Conservation (phyloP, 805 yeast species). For the Pichia exigua region DNA sequence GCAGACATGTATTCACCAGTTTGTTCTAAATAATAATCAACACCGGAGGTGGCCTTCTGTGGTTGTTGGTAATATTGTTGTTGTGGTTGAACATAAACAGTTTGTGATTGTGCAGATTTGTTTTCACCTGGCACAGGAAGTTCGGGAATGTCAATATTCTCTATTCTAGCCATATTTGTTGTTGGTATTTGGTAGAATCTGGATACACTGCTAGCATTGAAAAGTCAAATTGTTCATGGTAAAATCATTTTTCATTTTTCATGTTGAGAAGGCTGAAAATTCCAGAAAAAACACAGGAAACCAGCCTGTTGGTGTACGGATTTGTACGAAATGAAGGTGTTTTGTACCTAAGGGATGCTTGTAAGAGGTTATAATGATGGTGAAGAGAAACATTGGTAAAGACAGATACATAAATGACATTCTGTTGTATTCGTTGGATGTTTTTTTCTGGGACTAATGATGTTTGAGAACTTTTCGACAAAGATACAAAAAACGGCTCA, state of each 20-base stretch:
- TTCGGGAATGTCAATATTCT: slow-evolving; percentile 45
- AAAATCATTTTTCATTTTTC: neutral
- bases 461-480: too few species aligned
- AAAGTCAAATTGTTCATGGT: neutral
- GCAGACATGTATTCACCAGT: slow-evolving; percentile 52
- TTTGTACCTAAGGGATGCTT: neutral
- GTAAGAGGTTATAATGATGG: too few species aligned
- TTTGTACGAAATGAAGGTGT: neutral
- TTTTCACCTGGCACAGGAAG: slow-evolving; percentile 50
- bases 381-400: too few species aligned
- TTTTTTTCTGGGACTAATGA: too few species aligned
- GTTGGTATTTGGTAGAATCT: neutral
- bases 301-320: neutral
- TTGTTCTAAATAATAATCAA: slow-evolving; percentile 60
- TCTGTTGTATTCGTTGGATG: too few species aligned
- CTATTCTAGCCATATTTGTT: slow-evolving; percentile 20
- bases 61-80: slow-evolving; percentile 19
- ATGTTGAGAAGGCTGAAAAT: neutral
- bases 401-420: too few species aligned
- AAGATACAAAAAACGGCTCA: too few species aligned
- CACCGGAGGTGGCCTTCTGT: slow-evolving; percentile 26
- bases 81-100: slow-evolving; percentile 17
- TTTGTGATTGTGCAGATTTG: slow-evolving; percentile 8
- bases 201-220: neutral
- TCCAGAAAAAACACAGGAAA: neutral